Percentiles rank a stretch among this genome's conserved stretches.
Conservation (phyloP, 2,329 filamentous ascomycete genomes). For the Diaporthe amygdali region DNA sequence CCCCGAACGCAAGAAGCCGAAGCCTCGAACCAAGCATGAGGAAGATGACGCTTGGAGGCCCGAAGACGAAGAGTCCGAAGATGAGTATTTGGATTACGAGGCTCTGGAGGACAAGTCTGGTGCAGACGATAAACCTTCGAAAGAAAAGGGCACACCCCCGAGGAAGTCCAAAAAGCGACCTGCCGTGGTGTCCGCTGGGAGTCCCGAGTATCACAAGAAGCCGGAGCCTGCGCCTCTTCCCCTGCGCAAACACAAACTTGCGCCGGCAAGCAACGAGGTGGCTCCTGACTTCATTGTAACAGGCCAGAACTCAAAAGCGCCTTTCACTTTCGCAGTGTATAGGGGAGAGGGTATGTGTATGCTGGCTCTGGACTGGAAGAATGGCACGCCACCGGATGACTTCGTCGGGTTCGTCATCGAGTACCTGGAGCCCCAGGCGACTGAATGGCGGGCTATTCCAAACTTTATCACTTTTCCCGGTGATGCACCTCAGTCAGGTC, state of each 20-base stretch:
- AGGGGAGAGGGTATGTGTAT: conserved; percentile 30
- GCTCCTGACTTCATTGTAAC: conserved; percentile 28
- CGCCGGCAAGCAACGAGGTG: conserved; percentile 25
- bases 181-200: conserved; percentile 19
- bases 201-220: conserved; percentile 18
- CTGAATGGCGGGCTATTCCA: conserved; percentile 26
- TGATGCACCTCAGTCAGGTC: conserved; percentile 20
- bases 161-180: conserved; percentile 20
- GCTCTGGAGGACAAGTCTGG: not conserved
- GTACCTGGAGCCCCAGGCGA: conserved; percentile 26
- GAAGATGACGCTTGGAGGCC: conserved; percentile 19
- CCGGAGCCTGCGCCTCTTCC: not conserved
- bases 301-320: conserved; percentile 26
- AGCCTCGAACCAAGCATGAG: not conserved
- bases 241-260: conserved; percentile 18
- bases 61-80: not conserved
- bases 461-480: conserved; percentile 29
- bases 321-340: conserved; percentile 28
- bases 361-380: conserved; percentile 31
- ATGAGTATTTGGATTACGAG: conserved; percentile 13
- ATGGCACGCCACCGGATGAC: conserved; percentile 26
- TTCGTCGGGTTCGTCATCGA: conserved; percentile 31
- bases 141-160: not conserved
- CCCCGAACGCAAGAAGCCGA: not conserved
- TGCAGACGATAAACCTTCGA: not conserved